Percentiles rank a stretch among this genome's conserved stretches.
Evolutionary conservation across 371 early-diverging fungal species (phyloP).

Genomic region (Lichtheimia ornata): DNA sequence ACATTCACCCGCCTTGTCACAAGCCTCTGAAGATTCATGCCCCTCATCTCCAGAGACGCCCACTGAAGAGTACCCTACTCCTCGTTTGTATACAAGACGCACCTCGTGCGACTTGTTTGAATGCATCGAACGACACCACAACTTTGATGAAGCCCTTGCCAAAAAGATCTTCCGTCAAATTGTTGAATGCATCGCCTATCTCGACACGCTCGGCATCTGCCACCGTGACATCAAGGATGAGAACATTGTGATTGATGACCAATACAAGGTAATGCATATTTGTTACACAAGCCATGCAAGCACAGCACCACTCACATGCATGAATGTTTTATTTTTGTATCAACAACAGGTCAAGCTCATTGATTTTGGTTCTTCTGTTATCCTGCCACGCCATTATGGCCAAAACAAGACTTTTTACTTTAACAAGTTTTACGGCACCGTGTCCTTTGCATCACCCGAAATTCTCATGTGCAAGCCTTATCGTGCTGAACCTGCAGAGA

Average conservation of each 20-base stretch:
- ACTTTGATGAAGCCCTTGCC: conserved; percentile 62
- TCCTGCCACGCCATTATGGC: conserved; percentile 32
- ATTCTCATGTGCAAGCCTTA: conserved; percentile 72
- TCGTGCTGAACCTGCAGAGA: conserved; percentile 78
- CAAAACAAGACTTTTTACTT: conserved; percentile 25
- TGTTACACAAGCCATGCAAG: no score
- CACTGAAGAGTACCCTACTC: conserved; percentile 18
- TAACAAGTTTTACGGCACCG: conserved; percentile 46
- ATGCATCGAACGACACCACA: conserved; percentile 70
- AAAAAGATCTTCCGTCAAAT: conserved; percentile 73
- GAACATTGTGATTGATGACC: conserved; percentile 76
- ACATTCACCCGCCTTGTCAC: conserved; percentile 32
- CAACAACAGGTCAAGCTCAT: conserved; percentile 67
- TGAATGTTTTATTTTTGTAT: neutral
- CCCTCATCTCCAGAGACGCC: conserved; percentile 18
- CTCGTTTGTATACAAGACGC: conserved; percentile 46
- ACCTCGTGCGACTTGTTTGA: conserved; percentile 80
- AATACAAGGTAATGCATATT: conserved; percentile 35
- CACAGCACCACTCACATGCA: no score
- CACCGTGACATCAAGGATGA: conserved; percentile 77
- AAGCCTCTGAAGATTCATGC: conserved; percentile 32
- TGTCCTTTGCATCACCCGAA: conserved; percentile 78
- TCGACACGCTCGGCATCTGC: conserved; percentile 61
- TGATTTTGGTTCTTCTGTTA: conserved; percentile 74
- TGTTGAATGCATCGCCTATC: conserved; percentile 63